These are phyloP conservation scores for Zygosaccharomyces pseudobailii DNA, from an alignment of 1,139 yeast genomes.

Conservation along the genomic window DNA sequence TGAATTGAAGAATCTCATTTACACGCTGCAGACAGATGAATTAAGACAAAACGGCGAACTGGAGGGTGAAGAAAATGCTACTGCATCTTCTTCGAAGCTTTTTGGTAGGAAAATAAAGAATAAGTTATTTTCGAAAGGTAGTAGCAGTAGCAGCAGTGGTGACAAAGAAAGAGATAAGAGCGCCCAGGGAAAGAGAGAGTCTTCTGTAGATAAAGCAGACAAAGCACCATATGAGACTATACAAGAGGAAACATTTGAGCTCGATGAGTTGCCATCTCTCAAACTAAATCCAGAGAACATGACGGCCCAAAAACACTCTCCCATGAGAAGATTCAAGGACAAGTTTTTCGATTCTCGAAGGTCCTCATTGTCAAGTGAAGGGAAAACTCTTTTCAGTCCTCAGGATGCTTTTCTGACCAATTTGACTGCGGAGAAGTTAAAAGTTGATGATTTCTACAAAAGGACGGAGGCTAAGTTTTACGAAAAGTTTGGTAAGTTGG, in stretches of 20 bases:
- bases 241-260: conserved; percentile 30
- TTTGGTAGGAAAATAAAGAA: conserved; percentile 16
- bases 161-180: not conserved
- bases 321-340: conserved; percentile 14
- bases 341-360: conserved; percentile 22
- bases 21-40: conserved; percentile 58
- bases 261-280: conserved; percentile 18
- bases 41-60: conserved; percentile 35
- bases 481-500: conserved; percentile 46
- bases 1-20: conserved; percentile 57
- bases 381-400: conserved; percentile 26
- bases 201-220: conserved; percentile 2
- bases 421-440: conserved; percentile 50
- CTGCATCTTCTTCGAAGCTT: conserved; percentile 9
- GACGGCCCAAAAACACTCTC: conserved; percentile 6
- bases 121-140: conserved; percentile 14
- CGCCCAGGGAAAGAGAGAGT: not conserved
- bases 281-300: conserved; percentile 4
- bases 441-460: conserved; percentile 57
- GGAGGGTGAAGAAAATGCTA: conserved; percentile 20
- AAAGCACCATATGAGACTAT: conserved; percentile 14
- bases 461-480: conserved; percentile 48
- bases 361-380: conserved; percentile 29
- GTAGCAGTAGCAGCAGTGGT: not conserved
- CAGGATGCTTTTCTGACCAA: conserved; percentile 47